Base-by-base conservation (phyloP, 768 basidiomycete species). In the Boletus huronensis region DNA sequence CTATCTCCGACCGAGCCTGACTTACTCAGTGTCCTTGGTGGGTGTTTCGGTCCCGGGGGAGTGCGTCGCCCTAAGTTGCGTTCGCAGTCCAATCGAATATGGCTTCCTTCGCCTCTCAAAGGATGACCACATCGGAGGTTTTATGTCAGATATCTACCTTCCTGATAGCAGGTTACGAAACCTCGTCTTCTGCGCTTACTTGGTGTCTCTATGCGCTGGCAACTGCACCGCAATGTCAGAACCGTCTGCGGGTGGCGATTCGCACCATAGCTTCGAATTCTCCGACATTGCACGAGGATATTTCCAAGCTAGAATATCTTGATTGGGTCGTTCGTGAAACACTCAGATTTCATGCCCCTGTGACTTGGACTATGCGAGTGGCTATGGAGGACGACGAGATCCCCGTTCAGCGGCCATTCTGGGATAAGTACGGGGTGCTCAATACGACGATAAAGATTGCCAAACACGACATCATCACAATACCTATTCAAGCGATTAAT, bases 131-230 rank as follows among this genome's bases (percentile, higher is more conserved):
- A 35, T 68, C 74, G n/a, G 84, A 88, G 57, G 77, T 81, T 2
- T 70, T 83, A 23, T 82, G 76, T 59, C 86, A 85, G 58, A 85
- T 86, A 56, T 78, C 80, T 11, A 85, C 82, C 0, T 85, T 87
- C 64, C 73, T 87, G 29, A 75, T 80, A 14, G 82, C 83, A 5
- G 85, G 86, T 11, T 80, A 88, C 70, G 85, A 87, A 65, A 84
- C 84, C 1, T 79, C 79, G 17, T 74, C 81, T 0, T 75, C 75
- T 6, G 80, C 83, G 4, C 71, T 87, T 16, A 76, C 82, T 7
- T 88, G 84, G 84, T 79, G 79, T 51, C 72, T 88, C 3, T 84
- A 82, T 64, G 77, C 79, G 40, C 77, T 88, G 50, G 70, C 78
- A 6, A 72, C 75, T 51, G 64, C 77, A 44, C 78, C 77, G 0